Evolutionary conservation across 805 yeast genomes (phyloP).

Genomic region (Kuraishia capsulata): DNA sequence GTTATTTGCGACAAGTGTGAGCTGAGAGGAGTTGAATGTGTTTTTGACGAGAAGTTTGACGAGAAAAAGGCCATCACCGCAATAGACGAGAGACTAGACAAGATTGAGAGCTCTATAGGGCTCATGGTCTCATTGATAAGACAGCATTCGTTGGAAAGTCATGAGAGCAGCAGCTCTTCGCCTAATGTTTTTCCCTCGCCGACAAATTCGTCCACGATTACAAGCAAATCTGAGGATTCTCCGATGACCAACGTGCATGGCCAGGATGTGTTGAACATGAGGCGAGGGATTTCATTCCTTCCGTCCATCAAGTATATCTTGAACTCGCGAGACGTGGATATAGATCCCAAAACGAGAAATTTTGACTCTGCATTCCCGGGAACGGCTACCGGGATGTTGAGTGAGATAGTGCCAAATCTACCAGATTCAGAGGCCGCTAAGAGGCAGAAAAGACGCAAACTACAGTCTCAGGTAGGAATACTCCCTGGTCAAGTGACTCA

Average conservation of each 20-base stretch:
- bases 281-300: not conserved
- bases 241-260: not conserved
- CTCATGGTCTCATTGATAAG: not conserved
- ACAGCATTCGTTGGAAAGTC: not conserved
- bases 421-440: not conserved
- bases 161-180: not conserved
- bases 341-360: not conserved
- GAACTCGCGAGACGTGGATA: not conserved
- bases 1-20: not conserved
- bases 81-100: not conserved
- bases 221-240: not conserved
- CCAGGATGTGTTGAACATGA: not conserved
- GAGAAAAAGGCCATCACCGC: constrained; percentile 1
- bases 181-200: not conserved
- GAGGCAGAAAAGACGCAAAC: not conserved
- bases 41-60: constrained; percentile 2
- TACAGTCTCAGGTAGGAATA: not conserved
- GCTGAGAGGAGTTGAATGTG: not conserved
- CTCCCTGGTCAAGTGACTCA: not conserved
- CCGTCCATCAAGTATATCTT: not conserved
- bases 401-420: not conserved
- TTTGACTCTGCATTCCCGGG: not conserved
- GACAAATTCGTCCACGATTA: not conserved
- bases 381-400: not conserved
- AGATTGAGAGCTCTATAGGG: not conserved